These are phyloP conservation scores for Apiospora hydei DNA, from an alignment of 2,329 filamentous ascomycete species.

Conservation along the genomic window DNA sequence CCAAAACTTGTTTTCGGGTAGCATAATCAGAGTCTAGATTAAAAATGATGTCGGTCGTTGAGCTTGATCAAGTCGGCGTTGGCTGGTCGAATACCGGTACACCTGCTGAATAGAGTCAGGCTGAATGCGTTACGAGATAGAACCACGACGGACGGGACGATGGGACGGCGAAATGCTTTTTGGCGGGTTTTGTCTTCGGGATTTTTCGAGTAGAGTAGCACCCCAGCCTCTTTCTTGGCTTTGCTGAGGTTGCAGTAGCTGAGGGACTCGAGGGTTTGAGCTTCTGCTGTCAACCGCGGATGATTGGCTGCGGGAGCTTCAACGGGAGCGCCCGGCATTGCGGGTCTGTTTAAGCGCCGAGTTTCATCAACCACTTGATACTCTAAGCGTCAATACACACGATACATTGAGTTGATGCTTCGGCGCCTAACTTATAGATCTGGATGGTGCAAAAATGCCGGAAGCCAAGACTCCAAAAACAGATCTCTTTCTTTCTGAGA, in stretches of 20 bases:
- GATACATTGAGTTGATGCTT: neutral
- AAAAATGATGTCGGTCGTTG: constrained; percentile 9
- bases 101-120: neutral
- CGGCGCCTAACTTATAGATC: neutral
- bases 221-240: constrained; percentile 6
- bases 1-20: constrained; percentile 24
- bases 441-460: neutral
- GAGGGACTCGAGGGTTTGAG: constrained; percentile 20
- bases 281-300: neutral
- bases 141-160: neutral
- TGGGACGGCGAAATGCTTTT: neutral
- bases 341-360: constrained; percentile 20
- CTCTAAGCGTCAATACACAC: constrained; percentile 5
- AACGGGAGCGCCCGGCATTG: constrained; percentile 19
- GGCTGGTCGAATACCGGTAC: neutral
- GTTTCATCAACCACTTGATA: constrained; percentile 23
- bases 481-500: neutral
- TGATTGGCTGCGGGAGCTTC: constrained; percentile 21
- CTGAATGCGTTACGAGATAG: neutral
- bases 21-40: neutral
- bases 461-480: neutral
- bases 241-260: constrained; percentile 11
- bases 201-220: neutral
- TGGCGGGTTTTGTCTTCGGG: neutral
- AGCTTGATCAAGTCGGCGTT: neutral